Evolutionary conservation across 345 rosid genomes (phyloP), one percentile per base, ranked within the genome.

Genomic region (Nephelium lappaceum): DNA sequence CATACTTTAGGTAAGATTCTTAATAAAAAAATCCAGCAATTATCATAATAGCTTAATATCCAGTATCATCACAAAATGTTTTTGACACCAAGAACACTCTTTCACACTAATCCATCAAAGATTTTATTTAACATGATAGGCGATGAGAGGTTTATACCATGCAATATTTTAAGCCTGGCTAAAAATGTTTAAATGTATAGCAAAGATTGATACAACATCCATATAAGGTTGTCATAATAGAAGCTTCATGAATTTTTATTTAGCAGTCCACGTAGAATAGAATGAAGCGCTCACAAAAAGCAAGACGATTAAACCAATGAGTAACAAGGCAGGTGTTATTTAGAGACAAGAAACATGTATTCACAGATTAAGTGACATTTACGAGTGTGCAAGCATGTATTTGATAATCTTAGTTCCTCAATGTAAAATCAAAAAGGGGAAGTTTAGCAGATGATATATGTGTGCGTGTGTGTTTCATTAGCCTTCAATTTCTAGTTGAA

Each of bases 41-140:
- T 57, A 23, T 39, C 51, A 73, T 24, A 38, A 57, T 41, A 39
- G 47, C 27, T 53, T 36, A 42, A 72, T 72, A 39, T 25, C 21
- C 36, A 39, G 14, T 11, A 6, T 1, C 51, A 58, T n/a, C 25
- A 0, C 9, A 55, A 60, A 42, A 73, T 42, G 68, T 61, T 73
- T 73, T 61, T 61, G 21, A 41, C 57, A 23, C 3, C 11, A 61
- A 41, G 25, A 14, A 24, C 6, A 24, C 41, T 75, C n/a, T 27
- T 64, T 75, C 49, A 19, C 19, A 47, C 67, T 58, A 19, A n/a
- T 49, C 71, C 47, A 27, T 43, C 21, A 45, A 74, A 31, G 71
- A 75, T 14, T 63, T 24, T 49, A 19, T n/a, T 19, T 31, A 31
- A 65, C 4, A 19, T 74, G 18, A 74, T 15, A 15, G 24, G 43